Evolutionary conservation across 2,329 filamentous ascomycete genomes (phyloP), one percentile per base, ranked within the genome.

Genomic region (Epichloe amarillans): DNA sequence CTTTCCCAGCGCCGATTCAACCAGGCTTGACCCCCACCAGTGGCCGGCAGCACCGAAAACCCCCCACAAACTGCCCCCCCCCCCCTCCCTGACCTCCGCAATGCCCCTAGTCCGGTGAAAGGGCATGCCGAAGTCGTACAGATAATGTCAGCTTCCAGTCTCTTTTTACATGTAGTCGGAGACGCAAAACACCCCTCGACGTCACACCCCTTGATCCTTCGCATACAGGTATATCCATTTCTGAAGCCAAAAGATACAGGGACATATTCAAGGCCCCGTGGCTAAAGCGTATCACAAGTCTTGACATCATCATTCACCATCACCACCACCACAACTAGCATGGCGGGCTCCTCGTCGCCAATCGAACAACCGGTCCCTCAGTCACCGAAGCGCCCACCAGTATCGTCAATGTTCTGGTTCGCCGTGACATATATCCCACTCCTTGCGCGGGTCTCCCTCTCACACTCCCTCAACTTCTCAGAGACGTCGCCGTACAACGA

Each of bases 401-500:
- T 23, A 11, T 52, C 47, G 39, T 40, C 51, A 5, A 5, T 51
- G 15, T 36, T 53, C 30, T 35, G 52, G 26, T 74, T 79, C 10
- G 73, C 76, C 55, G 60, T 86, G 2, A 84, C 84, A 0, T 68
- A 82, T 10, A 70, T 86, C 8, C 61, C 77, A n/a, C 80, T 79
- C 55, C 76, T 82, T 1, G 73, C 80, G 2, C 47, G 50, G 3
- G 50, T 54, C 10, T 46, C 50, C 23, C 54, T 86, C 12, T 68
- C 75, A 46, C 84, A 89, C 59, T 61, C 82, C 2, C 71, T 95
- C 7, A 77, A 75, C 30, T 67, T 85, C 40, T 88, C 89, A 0
- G 74, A 83, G 36, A 82, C 81, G 7, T 79, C 84, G 4, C 78
- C 80, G 45, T 88, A 93, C 70, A 83, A 91, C 69, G 85, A 95